Evolutionary conservation across 2,329 filamentous ascomycete genomes (phyloP), one percentile per base, ranked within the genome.

Genomic region (Hypoxylon sp.): DNA sequence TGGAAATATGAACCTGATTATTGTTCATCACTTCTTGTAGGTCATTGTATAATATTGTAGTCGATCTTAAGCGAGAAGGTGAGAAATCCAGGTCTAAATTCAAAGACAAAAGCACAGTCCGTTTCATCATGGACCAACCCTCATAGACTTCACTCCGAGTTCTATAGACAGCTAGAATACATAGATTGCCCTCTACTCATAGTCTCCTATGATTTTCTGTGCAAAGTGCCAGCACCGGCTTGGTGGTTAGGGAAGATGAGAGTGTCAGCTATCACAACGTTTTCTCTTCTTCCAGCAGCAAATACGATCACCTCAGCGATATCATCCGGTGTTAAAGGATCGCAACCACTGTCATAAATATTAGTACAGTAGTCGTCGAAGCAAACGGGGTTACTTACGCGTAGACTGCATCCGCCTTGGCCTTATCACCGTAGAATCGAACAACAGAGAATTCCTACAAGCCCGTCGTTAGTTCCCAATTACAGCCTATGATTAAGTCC

Each of bases 251-350:
- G 92, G 78, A 89, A 94, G 45, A 94, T 82, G 63, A 94, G 79
- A 19, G 90, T 90, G 80, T 94, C 92, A 2, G 92, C 92, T 70
- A 94, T 80, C 4, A 94, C 91, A n/a, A 94, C 91, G 76, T 94
- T 94, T 80, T 94, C 91, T 75, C 88, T 87, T 77, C 91, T 85
- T 4, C 90, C 90, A n/a, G 90, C 91, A 21, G 89, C 84, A 74
- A 93, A 94, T 3, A 94, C 91, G 23, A 94, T 83, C 30, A 93
- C 85, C 79, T 94, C 92, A 0, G 92, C 92, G 75, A 94, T 92
- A 75, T 94, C 92, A 59, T 93, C 91, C 0, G 90, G 89, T 1
- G 91, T 93, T 74, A 94, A 81, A 19, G 92, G 91, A 67, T 93
- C 90, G 68, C 67, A 72, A 11, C 76, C 76, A 30, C 77, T 79